A percentile compares a stretch with the other conserved stretches of the same genome.
Evolutionary conservation across 2,329 filamentous ascomycete genomes (phyloP).

Genomic region (Didymellaceae sp.): DNA sequence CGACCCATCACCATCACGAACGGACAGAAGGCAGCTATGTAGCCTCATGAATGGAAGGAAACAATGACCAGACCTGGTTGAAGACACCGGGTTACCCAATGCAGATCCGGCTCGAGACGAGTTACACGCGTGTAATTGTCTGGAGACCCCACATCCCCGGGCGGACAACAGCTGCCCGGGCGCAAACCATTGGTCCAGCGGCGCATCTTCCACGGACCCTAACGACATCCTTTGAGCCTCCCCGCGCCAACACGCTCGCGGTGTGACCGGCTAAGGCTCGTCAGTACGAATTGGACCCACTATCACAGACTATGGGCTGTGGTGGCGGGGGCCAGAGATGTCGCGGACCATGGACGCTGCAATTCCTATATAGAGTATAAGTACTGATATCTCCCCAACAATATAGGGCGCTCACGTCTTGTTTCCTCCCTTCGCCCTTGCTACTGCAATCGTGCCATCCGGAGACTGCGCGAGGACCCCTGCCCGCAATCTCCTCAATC

Average conservation of each 20-base stretch:
- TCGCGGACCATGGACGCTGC: background rate
- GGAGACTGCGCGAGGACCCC: background rate
- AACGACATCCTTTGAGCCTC: conserved; percentile 1
- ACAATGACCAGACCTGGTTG: background rate
- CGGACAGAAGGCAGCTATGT: too few relatives aligned
- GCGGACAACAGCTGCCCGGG: conserved; percentile 4
- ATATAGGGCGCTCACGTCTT: background rate
- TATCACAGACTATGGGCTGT: background rate
- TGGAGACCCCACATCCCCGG: conserved; percentile 12
- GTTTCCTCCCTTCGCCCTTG: background rate
- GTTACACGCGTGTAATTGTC: conserved; percentile 18
- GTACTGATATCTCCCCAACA: background rate
- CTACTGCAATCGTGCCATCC: background rate
- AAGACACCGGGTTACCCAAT: conserved; percentile 12
- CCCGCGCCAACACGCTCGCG: conserved; percentile 3
- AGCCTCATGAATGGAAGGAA: too few relatives aligned
- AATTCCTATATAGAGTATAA: background rate
- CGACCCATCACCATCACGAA: too few relatives aligned
- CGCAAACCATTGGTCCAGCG: conserved; percentile 5
- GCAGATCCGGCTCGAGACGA: conserved; percentile 12
- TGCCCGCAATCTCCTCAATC: background rate
- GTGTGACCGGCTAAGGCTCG: background rate
- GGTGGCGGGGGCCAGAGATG: background rate
- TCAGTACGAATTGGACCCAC: background rate
- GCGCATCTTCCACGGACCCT: background rate